phyloP scores from a whole-genome alignment of 2,329 filamentous ascomycete species.

The Scytalidium sp. region DNA sequence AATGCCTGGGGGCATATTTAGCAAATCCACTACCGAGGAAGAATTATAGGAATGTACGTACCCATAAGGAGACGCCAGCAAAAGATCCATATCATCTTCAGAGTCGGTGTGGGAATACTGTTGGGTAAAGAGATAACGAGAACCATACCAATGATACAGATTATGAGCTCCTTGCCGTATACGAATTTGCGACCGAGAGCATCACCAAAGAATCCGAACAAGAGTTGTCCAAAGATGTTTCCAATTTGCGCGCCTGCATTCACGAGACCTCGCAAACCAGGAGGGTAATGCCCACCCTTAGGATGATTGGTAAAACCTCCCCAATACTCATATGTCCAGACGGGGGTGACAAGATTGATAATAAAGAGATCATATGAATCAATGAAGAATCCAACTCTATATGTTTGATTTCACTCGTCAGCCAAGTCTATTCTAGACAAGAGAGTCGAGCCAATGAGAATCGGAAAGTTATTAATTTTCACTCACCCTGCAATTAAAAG shows the following conservation, averaged over 20 bases:
- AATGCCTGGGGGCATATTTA: slow-evolving; percentile 37
- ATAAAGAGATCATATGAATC: slow-evolving; percentile 65
- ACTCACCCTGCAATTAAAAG: neutral
- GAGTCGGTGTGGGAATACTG: neutral
- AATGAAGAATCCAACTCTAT: slow-evolving; percentile 79
- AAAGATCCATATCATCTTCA: slow-evolving; percentile 42
- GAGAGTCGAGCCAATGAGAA: too few relatives aligned
- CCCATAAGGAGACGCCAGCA: slow-evolving; percentile 75
- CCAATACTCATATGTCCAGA: slow-evolving; percentile 7
- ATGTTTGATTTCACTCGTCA: slow-evolving; percentile 40
- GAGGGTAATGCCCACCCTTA: slow-evolving; percentile 31
- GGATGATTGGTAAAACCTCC: neutral
- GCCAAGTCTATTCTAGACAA: neutral
- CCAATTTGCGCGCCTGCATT: slow-evolving; percentile 79
- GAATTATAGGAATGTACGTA: neutral
- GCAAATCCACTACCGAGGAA: neutral
- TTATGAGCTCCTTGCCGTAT: slow-evolving; percentile 73
- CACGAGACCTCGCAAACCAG: slow-evolving; percentile 66
- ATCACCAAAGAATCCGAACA: slow-evolving; percentile 75
- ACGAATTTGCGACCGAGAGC: slow-evolving; percentile 70
- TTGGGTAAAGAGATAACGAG: slow-evolving; percentile 5
- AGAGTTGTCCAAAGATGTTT: slow-evolving; percentile 76
- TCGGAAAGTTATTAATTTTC: too few relatives aligned
- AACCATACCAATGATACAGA: slow-evolving; percentile 66
- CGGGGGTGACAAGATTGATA: slow-evolving; percentile 8